These are phyloP conservation scores for Lentinula detonsa DNA, from an alignment of 768 basidiomycete species.

Conservation along the genomic window DNA sequence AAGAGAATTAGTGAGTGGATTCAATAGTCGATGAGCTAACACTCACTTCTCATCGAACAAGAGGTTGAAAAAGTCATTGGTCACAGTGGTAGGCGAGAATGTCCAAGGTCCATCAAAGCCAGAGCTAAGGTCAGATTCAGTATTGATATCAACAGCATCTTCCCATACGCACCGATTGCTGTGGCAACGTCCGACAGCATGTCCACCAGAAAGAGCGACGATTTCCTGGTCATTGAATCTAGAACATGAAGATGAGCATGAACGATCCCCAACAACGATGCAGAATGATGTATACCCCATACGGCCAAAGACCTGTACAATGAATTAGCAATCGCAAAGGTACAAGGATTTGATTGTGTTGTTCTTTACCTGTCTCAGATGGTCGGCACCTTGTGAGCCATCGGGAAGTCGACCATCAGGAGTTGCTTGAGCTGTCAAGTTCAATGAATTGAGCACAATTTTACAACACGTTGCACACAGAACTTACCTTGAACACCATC, in stretches of 20 bases:
- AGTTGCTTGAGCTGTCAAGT: conserved; percentile 51
- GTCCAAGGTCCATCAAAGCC: conserved; percentile 94
- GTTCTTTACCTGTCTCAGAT: conserved; percentile 67
- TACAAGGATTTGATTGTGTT: background rate
- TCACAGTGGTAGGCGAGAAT: conserved; percentile 84
- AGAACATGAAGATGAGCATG: background rate
- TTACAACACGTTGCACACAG: too few species aligned
- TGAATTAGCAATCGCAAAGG: conserved; percentile 3
- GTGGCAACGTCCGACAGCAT: conserved; percentile 96
- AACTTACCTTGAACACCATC: conserved; percentile 51
- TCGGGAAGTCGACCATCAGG: conserved; percentile 92
- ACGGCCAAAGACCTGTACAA: conserved; percentile 71
- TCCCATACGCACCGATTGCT: conserved; percentile 48
- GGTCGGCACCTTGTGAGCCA: conserved; percentile 75
- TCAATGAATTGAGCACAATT: background rate
- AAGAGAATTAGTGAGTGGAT: background rate
- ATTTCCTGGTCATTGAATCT: conserved; percentile 96
- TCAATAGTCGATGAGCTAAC: background rate
- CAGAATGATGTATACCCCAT: conserved; percentile 52
- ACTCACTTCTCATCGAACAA: conserved; percentile 78
- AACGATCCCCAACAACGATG: background rate
- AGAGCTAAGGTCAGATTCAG: conserved; percentile 32
- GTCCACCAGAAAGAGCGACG: conserved; percentile 89
- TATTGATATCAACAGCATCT: background rate
- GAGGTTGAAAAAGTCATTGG: conserved; percentile 83